Base-by-base conservation (phyloP, 306 rosid species). In the Malus sylvestris region DNA sequence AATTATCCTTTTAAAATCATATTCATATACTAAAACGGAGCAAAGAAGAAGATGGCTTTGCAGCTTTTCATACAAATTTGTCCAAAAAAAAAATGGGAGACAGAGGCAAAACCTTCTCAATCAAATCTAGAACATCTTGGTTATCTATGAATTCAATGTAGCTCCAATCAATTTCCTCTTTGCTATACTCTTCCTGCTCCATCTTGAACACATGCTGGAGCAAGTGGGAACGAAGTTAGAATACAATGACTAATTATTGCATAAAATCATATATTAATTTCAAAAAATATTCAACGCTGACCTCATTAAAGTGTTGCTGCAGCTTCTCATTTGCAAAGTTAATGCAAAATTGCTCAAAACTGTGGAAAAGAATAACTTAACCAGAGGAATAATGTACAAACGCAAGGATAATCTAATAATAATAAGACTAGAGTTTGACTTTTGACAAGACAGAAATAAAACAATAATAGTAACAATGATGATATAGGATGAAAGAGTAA, bases 281-380 rank as follows among this genome's bases (percentile, higher is more conserved):
- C 8, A 55, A 3, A 51, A 32, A 64, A 73, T 68, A 82, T 38
- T n/a, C 23, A 25, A 25, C 25, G 29, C 23, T 63, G 72, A 95
- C 99, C 99, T 92, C 97, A n/a, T 95, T 95, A 77, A 95, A 95
- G 86, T 95, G 99, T 81, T 95, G 97, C 83, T 92, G 99, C 75
- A 95, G 96, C 93, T 95, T 95, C 90, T 95, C 99, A 67, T 95
- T 95, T 45, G 99, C 99, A 89, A 95, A 95, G 68, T 95, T 95
- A 75, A 95, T 95, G 88, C 97, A 95, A 83, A 95, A 95, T 85
- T 95, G 99, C 93, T 95, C 99, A 82, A 95, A 95, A 88, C 99
- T 95, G 89, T 68, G 53, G 76, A 68, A 84, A 58, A 71, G 27
- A 65, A 75, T 55, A 77, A 42, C 68, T 66, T 46, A 76, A 72